Evolutionary conservation across 805 yeast genomes (phyloP), one percentile per base, ranked within the genome.

Genomic region (Jamesozyma hellenica): DNA sequence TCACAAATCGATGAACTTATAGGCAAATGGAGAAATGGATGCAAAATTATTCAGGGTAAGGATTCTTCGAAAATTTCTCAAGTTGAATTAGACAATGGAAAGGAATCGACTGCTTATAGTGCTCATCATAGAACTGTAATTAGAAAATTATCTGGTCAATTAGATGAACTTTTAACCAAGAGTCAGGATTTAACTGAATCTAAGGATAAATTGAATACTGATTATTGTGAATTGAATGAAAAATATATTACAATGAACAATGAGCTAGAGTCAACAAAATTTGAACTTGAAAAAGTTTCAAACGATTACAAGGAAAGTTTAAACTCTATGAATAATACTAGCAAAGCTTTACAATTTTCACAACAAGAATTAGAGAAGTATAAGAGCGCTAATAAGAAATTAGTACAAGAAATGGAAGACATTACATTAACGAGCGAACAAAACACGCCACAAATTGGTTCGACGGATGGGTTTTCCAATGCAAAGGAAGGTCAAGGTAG

Each of bases 291-390:
- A 15, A 56, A 64, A 25, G 60, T 72, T 38, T 90, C 85, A 58
- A 72, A 65, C 6, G 79, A 81, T 52, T 85, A 83, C 62, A 74
- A 74, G 46, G 77, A 79, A 50, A 82, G 92, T 1, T 60, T 83
- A 40, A 77, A 75, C 45, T 76, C 85, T 18, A 79, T 84, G 26
- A 75, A 75, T 49, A 84, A 79, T 55, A 78, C 90, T 12, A 79
- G 81, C 41, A 74, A 72, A 45, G 95, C 95, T 0, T 68, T 87
- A 40, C 75, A 75, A 35, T 53, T 79, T 47, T 79, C 90, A 8
- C 86, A 86, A 51, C 74, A 71, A 34, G 95, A 87, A 58, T 63
- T 81, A 43, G 68, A 69, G 26, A 75, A 70, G 54, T 78, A 75
- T 54, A 79, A 73, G 50, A 75, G 70, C 12, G 50, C 66, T 15